Conservation (phyloP, 495 filamentous ascomycete species). For the Penicillium psychrofluorescens region DNA sequence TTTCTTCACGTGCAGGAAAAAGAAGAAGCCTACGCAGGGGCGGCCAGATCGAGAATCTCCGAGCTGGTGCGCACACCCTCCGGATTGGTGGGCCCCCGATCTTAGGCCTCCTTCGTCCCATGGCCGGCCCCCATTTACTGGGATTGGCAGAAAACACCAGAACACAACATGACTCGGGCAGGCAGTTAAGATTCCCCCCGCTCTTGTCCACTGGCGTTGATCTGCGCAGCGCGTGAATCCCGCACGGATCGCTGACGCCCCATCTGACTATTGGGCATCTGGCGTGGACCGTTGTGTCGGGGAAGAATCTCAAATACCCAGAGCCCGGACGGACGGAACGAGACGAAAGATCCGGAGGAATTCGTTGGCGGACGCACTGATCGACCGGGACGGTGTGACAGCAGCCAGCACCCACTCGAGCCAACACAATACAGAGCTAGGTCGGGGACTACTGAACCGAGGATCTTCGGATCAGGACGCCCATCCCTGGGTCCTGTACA, state of each 20-base stretch:
- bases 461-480: constrained; percentile 10
- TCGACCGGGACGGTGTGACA: constrained; percentile 7
- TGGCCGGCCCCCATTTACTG: too few species aligned
- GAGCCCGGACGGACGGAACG: too few species aligned
- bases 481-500: too few species aligned
- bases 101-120: too few species aligned
- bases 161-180: neutral
- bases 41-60: constrained; percentile 6
- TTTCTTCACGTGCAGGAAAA: too few species aligned
- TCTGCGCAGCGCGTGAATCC: constrained; percentile 10
- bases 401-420: neutral
- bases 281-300: constrained; percentile 20
- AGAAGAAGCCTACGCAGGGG: too few species aligned
- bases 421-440: too few species aligned
- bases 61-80: neutral
- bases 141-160: too few species aligned
- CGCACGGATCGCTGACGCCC: constrained; percentile 19
- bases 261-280: constrained; percentile 26
- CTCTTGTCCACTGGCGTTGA: constrained; percentile 16
- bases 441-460: neutral
- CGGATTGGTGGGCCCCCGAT: too few species aligned
- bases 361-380: neutral
- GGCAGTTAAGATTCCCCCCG: constrained; percentile 7
- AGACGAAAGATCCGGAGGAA: neutral
- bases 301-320: constrained; percentile 26